Conservation (phyloP, 2,329 filamentous ascomycete species). For the Daldinia eschscholtzii region DNA sequence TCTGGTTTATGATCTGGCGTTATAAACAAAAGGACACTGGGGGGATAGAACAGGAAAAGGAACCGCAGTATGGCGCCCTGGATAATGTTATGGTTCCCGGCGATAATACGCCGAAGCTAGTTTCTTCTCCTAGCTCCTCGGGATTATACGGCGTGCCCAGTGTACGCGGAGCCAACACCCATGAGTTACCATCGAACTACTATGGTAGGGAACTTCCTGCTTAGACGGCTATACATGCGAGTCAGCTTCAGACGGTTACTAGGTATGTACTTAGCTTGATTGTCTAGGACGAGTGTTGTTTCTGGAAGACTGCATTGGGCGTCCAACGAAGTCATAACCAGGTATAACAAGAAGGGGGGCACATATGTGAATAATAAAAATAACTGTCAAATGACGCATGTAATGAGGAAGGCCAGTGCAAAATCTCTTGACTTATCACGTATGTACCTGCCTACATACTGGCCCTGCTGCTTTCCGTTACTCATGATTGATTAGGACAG, state of each 20-base stretch:
- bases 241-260: too few species aligned
- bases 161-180: not conserved
- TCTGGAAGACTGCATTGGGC: too few species aligned
- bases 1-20: constrained; percentile 32
- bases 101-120: not conserved
- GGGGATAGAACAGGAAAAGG: not conserved
- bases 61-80: not conserved
- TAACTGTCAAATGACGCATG: not conserved
- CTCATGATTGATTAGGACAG: not conserved
- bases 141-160: not conserved
- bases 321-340: too few species aligned
- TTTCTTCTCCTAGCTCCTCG: not conserved
- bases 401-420: not conserved
- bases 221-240: not conserved
- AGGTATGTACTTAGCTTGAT: too few species aligned
- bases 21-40: not conserved
- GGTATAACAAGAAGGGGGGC: not conserved
- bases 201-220: constrained; percentile 20
- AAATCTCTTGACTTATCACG: not conserved
- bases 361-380: not conserved
- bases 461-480: not conserved
- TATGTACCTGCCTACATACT: not conserved
- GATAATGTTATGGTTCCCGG: not conserved
- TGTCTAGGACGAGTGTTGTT: too few species aligned
- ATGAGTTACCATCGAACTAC: constrained; percentile 18